Evolutionary conservation across 768 basidiomycete species (phyloP).

Genomic region (Favolaschia claudopus): DNA sequence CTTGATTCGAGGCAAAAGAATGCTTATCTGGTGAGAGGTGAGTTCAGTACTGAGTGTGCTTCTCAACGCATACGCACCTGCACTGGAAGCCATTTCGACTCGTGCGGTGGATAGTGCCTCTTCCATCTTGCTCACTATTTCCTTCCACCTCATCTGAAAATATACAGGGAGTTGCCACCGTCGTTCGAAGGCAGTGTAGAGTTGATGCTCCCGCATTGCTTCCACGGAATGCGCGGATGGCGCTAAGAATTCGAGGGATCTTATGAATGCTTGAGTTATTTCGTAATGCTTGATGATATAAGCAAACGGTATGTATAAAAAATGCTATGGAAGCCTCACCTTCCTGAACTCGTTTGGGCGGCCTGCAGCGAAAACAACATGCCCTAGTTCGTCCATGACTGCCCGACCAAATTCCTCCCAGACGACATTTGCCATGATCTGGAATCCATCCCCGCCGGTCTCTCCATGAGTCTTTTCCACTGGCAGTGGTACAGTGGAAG

Average conservation of each 20-base stretch:
- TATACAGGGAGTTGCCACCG: slow-evolving; percentile 98
- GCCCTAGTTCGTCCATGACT: slow-evolving; percentile 86
- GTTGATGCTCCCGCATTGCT: slow-evolving; percentile 74
- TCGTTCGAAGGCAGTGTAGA: slow-evolving; percentile 76
- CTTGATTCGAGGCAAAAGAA: slow-evolving; percentile 67
- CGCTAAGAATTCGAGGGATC: slow-evolving; percentile 81
- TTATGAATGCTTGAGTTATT: slow-evolving; percentile 82
- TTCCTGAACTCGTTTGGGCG: slow-evolving; percentile 89
- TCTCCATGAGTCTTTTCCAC: not conserved
- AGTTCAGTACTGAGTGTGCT: no score
- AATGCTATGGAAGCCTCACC: slow-evolving; percentile 50
- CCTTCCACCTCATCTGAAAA: slow-evolving; percentile 97
- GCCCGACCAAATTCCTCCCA: slow-evolving; percentile 86
- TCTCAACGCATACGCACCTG: slow-evolving; percentile 47
- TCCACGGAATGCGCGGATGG: slow-evolving; percentile 77
- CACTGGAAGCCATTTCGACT: slow-evolving; percentile 48
- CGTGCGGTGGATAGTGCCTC: slow-evolving; percentile 55
- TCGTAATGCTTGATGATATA: slow-evolving; percentile 72
- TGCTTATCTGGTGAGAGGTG: no score
- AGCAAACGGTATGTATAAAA: slow-evolving; percentile 7
- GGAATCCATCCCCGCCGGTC: slow-evolving; percentile 58
- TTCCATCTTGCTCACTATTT: slow-evolving; percentile 83
- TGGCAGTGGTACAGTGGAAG: not conserved
- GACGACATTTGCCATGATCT: slow-evolving; percentile 87
- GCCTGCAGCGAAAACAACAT: slow-evolving; percentile 88